These are phyloP conservation scores for Filobasidium uniguttulatum DNA, from an alignment of 1,284 basidiomycete genomes.

Conservation along the genomic window DNA sequence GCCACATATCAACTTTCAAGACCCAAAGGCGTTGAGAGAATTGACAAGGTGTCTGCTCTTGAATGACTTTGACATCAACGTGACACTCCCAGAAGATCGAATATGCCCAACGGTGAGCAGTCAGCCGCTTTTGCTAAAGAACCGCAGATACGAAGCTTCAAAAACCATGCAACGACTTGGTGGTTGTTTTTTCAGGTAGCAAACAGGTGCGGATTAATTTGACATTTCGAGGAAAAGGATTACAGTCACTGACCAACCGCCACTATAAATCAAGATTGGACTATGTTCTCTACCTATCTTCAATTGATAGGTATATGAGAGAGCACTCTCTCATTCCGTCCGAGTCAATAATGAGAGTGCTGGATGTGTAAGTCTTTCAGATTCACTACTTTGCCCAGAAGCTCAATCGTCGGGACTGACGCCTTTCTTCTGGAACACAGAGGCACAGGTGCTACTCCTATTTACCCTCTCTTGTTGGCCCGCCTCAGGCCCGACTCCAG, in stretches of 20 bases:
- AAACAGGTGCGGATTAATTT: too few relatives aligned
- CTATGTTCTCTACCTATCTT: slow-evolving; percentile 60
- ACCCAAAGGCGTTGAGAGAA: slow-evolving; percentile 52
- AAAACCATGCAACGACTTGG: too few relatives aligned
- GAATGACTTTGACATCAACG: slow-evolving; percentile 54
- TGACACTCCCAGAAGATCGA: slow-evolving; percentile 53
- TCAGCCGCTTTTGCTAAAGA: too few relatives aligned
- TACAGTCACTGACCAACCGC: neutral
- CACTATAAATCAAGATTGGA: slow-evolving; percentile 59
- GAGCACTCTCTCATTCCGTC: slow-evolving; percentile 19
- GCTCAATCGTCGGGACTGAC: slow-evolving; percentile 23
- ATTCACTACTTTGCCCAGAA: too few relatives aligned
- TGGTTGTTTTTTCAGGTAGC: too few relatives aligned
- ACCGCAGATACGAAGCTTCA: too few relatives aligned
- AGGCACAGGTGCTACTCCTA: slow-evolving; percentile 78
- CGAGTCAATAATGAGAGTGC: slow-evolving; percentile 22
- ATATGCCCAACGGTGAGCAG: slow-evolving; percentile 76
- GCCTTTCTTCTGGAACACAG: slow-evolving; percentile 54
- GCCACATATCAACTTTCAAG: slow-evolving; percentile 55
- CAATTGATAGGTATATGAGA: slow-evolving; percentile 36
- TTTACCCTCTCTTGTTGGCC: slow-evolving; percentile 71
- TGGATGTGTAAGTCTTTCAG: slow-evolving; percentile 40
- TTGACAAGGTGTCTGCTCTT: slow-evolving; percentile 62
- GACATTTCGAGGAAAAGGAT: too few relatives aligned
- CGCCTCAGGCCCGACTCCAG: slow-evolving; percentile 44